phyloP scores from a whole-genome alignment of 2,329 filamentous ascomycete species.

The Trichoderma sp. region DNA sequence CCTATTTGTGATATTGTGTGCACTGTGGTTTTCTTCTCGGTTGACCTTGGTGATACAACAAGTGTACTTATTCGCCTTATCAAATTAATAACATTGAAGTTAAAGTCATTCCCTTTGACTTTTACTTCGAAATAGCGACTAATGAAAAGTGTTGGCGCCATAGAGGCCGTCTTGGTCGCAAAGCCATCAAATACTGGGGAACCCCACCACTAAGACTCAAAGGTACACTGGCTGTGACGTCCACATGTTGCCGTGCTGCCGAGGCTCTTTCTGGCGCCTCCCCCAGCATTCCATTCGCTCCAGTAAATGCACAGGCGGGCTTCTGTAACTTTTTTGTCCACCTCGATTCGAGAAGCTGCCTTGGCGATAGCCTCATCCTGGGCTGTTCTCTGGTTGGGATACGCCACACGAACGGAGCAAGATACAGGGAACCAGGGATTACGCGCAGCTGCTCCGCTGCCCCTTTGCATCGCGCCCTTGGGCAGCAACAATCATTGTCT shows the following conservation, averaged over 20 bases:
- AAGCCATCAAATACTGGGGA: background rate
- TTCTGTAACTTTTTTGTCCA: slow-evolving; percentile 1
- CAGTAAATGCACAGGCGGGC: background rate
- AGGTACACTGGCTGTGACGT: background rate
- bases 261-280: slow-evolving; percentile 4
- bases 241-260: slow-evolving; percentile 20
- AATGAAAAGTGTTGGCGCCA: background rate
- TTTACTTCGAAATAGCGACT: background rate
- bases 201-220: background rate
- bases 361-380: slow-evolving; percentile 10
- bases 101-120: no score
- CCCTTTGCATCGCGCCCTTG: background rate
- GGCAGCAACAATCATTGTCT: background rate
- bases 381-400: background rate
- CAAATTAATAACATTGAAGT: no score
- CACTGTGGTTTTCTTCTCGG: background rate
- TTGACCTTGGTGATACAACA: background rate
- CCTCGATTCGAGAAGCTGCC: background rate
- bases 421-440: background rate
- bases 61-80: background rate
- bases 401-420: background rate
- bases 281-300: background rate
- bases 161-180: background rate
- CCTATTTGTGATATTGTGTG: background rate
- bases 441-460: background rate